Percentiles rank a stretch among this genome's conserved stretches.
These are phyloP conservation scores for Pseudocercospora crystallina DNA, from an alignment of 2,329 filamentous ascomycete genomes.

Conservation along the genomic window DNA sequence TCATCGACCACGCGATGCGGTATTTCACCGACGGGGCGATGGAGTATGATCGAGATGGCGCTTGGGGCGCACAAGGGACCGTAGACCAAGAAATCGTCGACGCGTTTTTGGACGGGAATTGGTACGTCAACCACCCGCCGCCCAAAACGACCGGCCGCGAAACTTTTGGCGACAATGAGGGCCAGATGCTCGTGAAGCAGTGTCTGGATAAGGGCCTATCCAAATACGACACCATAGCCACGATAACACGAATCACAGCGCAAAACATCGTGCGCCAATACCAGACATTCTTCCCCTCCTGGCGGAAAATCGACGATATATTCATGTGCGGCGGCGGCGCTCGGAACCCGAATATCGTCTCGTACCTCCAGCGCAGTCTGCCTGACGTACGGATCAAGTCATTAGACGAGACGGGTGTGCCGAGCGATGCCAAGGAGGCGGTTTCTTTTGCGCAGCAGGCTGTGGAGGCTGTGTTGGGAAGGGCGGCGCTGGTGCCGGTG, in stretches of 20 bases:
- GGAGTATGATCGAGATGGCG: constrained; percentile 36
- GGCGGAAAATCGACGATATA: constrained; percentile 51
- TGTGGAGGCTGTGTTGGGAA: constrained; percentile 58
- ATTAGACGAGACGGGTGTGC: constrained; percentile 59
- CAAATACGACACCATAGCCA: constrained; percentile 57
- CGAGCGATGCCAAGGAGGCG: constrained; percentile 59
- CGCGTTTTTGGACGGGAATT: constrained; percentile 33
- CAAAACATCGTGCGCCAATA: constrained; percentile 57
- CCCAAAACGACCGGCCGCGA: constrained; percentile 62
- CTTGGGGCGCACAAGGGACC: constrained; percentile 29
- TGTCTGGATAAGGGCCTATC: constrained; percentile 26
- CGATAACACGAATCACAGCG: constrained; percentile 59
- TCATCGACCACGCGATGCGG: constrained; percentile 34
- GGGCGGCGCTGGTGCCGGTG: constrained; percentile 55
- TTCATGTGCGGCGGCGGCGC: constrained; percentile 64
- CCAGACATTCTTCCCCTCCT: constrained; percentile 49
- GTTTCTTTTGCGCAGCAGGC: constrained; percentile 62
- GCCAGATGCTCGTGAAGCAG: constrained; percentile 52
- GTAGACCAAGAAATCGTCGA: constrained; percentile 34
- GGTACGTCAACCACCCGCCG: constrained; percentile 53
- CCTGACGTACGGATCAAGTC: constrained; percentile 53
- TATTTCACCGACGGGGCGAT: constrained; percentile 33
- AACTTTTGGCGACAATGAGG: constrained; percentile 59
- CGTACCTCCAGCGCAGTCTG: constrained; percentile 52
- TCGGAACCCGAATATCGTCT: constrained; percentile 57